Evolutionary conservation across 306 rosid species (phyloP).

Genomic region (Notholithocarpus densiflorus): DNA sequence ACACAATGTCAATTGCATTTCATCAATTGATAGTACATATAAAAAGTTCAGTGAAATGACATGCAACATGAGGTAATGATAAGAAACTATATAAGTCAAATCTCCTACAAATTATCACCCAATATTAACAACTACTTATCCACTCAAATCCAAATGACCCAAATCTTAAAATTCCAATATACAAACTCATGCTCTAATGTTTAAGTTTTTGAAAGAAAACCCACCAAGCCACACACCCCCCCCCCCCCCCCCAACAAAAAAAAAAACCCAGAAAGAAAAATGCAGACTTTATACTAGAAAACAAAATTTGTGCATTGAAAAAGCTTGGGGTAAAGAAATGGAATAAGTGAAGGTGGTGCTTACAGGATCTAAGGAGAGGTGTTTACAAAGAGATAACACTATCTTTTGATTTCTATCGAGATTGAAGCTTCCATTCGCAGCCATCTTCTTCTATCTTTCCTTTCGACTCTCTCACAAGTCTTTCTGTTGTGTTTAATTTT

Average conservation of each 20-base stretch:
- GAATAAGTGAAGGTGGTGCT: constrained; percentile 16
- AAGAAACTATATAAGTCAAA: background rate
- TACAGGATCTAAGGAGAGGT: constrained; percentile 64
- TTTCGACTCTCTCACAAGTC: background rate
- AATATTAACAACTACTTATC: background rate
- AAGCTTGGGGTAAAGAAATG: background rate
- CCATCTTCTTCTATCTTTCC: constrained; percentile 40
- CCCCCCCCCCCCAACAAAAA: background rate
- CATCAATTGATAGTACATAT: background rate
- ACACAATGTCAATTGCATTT: background rate
- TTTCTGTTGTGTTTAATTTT: background rate
- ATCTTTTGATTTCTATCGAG: constrained; percentile 43
- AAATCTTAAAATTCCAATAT: background rate
- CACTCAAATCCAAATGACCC: background rate
- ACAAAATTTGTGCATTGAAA: background rate
- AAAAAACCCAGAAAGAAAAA: background rate
- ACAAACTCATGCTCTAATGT: too few relatives aligned
- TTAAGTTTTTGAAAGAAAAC: background rate
- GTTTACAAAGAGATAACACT: constrained; percentile 50
- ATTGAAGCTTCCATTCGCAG: constrained; percentile 25
- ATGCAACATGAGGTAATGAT: background rate
- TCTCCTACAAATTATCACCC: background rate
- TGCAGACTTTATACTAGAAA: background rate
- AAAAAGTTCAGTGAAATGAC: background rate
- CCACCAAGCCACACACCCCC: background rate